Conservation (phyloP, 2,329 filamentous ascomycete genomes). For the Xylariomycetidae sp. region DNA sequence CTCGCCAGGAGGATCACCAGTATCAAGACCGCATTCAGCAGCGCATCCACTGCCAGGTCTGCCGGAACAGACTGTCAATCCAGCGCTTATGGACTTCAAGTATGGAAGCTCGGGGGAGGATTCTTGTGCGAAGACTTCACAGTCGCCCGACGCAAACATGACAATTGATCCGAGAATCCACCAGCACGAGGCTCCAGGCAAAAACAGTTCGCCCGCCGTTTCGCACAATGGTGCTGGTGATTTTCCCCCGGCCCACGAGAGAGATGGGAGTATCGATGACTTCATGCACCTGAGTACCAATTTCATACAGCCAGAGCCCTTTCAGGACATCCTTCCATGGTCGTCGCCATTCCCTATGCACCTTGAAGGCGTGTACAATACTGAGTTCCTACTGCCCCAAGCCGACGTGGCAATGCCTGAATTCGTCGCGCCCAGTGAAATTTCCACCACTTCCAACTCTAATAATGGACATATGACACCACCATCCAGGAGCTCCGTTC, state of each 20-base stretch:
- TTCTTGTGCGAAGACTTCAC: conserved; percentile 17
- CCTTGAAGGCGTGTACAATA: conserved; percentile 37
- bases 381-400: conserved; percentile 26
- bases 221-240: conserved; percentile 29
- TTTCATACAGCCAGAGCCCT: conserved; percentile 32
- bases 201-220: conserved; percentile 28
- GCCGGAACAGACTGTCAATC: too few species aligned
- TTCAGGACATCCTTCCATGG: conserved; percentile 42
- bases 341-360: conserved; percentile 39
- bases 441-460: conserved; percentile 38
- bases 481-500: conserved; percentile 39
- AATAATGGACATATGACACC: too few species aligned
- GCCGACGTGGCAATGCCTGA: conserved; percentile 30
- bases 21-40: too few species aligned
- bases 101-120: too few species aligned
- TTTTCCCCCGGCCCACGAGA: conserved; percentile 33
- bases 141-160: conserved; percentile 23
- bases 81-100: conserved; percentile 35
- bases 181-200: conserved; percentile 18
- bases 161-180: conserved; percentile 29
- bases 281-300: conserved; percentile 35
- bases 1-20: conserved; percentile 14
- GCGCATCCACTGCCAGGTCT: too few species aligned
- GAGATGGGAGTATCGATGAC: conserved; percentile 36
- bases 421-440: conserved; percentile 37